Evolutionary conservation across 2,329 filamentous ascomycete species (phyloP).

Genomic region (Thielaviopsis ethacetica): DNA sequence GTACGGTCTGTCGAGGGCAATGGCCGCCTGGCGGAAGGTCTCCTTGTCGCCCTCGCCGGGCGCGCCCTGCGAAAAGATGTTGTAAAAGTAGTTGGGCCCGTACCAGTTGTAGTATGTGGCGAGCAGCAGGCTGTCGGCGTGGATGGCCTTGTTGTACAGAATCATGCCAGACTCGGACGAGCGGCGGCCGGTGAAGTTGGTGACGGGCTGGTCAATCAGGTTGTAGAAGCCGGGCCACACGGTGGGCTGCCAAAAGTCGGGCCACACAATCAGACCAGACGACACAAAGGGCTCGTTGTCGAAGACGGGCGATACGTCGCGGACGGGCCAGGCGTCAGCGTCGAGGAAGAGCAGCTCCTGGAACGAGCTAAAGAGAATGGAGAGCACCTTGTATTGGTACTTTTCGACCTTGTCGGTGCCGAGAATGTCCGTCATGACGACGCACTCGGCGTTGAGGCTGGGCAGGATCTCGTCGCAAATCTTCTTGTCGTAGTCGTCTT

Average conservation of each 20-base stretch:
- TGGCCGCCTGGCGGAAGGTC: constrained; percentile 28
- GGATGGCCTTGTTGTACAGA: constrained; percentile 29
- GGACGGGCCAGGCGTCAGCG: constrained; percentile 35
- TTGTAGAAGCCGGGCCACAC: constrained; percentile 27
- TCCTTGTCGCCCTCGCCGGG: constrained; percentile 31
- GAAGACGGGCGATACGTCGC: constrained; percentile 26
- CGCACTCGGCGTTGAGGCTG: constrained; percentile 19
- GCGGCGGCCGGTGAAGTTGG: constrained; percentile 18
- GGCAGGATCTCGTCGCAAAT: constrained; percentile 20
- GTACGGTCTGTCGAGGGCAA: constrained; percentile 23
- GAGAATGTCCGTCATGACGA: constrained; percentile 19
- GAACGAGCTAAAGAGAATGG: constrained; percentile 41
- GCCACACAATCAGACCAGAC: constrained; percentile 38
- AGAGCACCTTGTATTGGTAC: constrained; percentile 40
- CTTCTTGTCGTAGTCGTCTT: constrained; percentile 17
- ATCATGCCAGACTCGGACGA: constrained; percentile 33
- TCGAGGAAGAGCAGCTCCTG: constrained; percentile 43
- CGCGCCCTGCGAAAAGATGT: constrained; percentile 27
- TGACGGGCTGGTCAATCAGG: constrained; percentile 22
- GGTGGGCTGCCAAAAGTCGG: constrained; percentile 34
- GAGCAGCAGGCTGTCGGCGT: constrained; percentile 29
- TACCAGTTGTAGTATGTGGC: constrained; percentile 39
- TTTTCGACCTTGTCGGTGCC: constrained; percentile 19
- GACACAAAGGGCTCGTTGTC: constrained; percentile 32
- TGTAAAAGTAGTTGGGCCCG: constrained; percentile 34